Evolutionary conservation across 2,329 filamentous ascomycete species (phyloP).

Genomic region (Venturia nashicola): DNA sequence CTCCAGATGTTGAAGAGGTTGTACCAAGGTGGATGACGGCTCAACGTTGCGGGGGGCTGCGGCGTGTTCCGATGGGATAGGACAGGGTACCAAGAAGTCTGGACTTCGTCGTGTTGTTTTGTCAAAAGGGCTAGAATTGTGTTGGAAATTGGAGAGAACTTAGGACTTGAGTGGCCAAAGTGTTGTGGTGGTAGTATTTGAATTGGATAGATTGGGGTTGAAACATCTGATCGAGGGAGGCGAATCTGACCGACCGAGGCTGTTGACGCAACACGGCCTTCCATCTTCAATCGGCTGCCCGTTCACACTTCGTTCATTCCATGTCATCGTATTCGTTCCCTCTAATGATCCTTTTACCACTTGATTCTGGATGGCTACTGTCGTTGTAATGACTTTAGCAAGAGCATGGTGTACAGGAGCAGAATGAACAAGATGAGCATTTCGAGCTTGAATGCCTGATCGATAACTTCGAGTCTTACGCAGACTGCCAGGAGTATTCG

Average conservation of each 20-base stretch:
- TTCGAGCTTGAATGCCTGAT: background rate
- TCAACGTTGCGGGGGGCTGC: background rate
- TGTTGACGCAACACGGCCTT: background rate
- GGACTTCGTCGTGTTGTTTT: background rate
- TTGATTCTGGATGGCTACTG: background rate
- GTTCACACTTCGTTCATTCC: too few species aligned
- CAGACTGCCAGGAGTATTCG: background rate
- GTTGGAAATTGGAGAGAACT: background rate
- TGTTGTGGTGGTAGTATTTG: background rate
- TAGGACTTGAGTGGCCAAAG: background rate
- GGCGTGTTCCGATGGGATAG: background rate
- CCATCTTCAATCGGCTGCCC: background rate
- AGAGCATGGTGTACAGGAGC: background rate
- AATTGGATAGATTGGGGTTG: slow-evolving; percentile 3
- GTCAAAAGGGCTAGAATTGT: background rate
- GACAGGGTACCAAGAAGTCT: background rate
- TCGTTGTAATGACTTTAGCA: background rate
- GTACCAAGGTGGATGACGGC: background rate
- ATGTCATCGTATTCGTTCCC: too few species aligned
- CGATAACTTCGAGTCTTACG: background rate
- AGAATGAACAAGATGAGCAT: background rate
- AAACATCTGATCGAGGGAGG: background rate
- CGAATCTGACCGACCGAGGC: background rate
- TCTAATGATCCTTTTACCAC: background rate
- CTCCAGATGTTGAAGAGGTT: background rate